phyloP scores from a whole-genome alignment of 2,329 filamentous ascomycete species.

The Aspergillaceae sp. region DNA sequence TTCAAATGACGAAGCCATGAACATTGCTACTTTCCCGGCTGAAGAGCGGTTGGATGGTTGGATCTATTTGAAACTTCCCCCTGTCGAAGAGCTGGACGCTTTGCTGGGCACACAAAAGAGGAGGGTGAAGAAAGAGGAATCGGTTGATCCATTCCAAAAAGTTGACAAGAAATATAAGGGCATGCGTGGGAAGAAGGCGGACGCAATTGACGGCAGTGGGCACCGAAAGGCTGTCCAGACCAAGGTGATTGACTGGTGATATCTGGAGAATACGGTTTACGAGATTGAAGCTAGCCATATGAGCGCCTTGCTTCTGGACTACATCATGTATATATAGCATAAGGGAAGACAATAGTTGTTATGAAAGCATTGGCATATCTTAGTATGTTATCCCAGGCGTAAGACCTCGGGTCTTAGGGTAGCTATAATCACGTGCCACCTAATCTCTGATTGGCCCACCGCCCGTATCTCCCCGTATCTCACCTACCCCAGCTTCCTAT shows the following conservation, averaged over 20 bases:
- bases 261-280: too few species aligned
- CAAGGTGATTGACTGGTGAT: constrained; percentile 29
- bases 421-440: neutral
- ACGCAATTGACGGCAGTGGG: constrained; percentile 12
- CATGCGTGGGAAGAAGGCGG: constrained; percentile 46
- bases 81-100: constrained; percentile 69
- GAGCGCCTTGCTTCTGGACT: neutral
- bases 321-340: neutral
- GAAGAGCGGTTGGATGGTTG: constrained; percentile 68
- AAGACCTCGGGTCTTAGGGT: neutral
- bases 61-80: constrained; percentile 73
- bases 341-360: neutral
- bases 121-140: constrained; percentile 67
- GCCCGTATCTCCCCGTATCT: neutral
- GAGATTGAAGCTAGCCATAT: too few species aligned
- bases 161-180: constrained; percentile 50
- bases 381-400: neutral
- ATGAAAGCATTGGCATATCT: neutral
- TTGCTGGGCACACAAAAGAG: constrained; percentile 70
- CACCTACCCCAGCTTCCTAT: neutral
- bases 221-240: constrained; percentile 11
- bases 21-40: constrained; percentile 71
- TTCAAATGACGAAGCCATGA: constrained; percentile 63
- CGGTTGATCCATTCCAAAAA: constrained; percentile 45
- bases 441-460: neutral